Evolutionary conservation across 1,139 yeast genomes (phyloP).

Genomic region (Suhomyces panamericanus): DNA sequence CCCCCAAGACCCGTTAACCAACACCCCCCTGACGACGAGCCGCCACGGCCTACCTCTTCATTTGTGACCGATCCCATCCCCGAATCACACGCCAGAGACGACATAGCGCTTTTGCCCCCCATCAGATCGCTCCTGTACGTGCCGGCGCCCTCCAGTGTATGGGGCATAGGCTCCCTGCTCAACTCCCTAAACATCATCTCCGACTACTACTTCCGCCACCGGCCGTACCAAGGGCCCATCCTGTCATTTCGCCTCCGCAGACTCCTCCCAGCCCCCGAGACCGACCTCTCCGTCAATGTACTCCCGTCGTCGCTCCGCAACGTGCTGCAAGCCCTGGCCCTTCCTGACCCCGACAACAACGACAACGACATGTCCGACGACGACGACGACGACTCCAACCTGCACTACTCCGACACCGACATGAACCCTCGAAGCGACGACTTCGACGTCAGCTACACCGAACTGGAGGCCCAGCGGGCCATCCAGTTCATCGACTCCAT

Average conservation of each 20-base stretch:
- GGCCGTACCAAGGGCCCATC: constrained; percentile 1
- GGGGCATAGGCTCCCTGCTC: constrained; percentile 16
- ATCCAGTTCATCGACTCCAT: constrained; percentile 13
- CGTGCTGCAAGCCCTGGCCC: background rate
- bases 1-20: background rate
- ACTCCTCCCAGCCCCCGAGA: constrained; percentile 1
- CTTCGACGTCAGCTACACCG: constrained; percentile 5
- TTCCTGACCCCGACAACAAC: background rate
- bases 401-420: constrained; percentile 3
- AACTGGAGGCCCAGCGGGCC: constrained; percentile 11
- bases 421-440: constrained; percentile 4
- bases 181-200: constrained; percentile 17
- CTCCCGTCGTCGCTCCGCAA: constrained; percentile 6
- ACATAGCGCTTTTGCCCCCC: background rate
- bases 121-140: constrained; percentile 2
- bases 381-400: constrained; percentile 7
- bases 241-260: background rate
- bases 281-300: constrained; percentile 5
- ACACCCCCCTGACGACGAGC: background rate
- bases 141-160: constrained; percentile 4
- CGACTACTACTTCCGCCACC: constrained; percentile 16
- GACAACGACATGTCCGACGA: constrained; percentile 4
- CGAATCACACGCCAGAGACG: background rate
- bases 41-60: background rate
- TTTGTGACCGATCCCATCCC: background rate